phyloP scores from a whole-genome alignment of 176 grass and related monocot genomes.

The Panicum miliaceum region DNA sequence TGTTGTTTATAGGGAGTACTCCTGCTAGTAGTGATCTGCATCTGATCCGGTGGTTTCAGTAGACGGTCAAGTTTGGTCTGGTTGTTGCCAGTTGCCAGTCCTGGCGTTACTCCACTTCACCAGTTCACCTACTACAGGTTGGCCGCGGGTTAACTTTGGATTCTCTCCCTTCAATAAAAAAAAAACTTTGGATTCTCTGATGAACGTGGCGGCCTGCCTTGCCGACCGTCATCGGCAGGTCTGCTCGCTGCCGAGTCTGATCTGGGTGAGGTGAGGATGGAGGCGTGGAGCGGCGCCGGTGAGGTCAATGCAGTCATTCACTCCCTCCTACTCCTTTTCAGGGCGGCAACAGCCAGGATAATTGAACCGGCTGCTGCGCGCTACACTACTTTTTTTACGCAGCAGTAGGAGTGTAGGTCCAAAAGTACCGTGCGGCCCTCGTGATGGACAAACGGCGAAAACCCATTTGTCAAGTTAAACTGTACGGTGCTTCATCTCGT shows the following conservation, averaged over 20 bases:
- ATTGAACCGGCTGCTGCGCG: not conserved
- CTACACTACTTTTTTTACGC: no score
- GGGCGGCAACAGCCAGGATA: not conserved
- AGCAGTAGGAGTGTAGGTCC: not conserved
- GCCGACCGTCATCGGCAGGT: no score
- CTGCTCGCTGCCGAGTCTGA: not conserved
- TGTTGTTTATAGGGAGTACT: no score
- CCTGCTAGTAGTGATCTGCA: no score
- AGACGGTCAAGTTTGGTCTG: not conserved
- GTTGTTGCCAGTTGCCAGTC: not conserved
- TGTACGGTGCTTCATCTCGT: not conserved
- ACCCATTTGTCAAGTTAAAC: not conserved
- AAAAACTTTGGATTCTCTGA: constrained; percentile 8
- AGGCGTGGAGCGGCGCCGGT: not conserved
- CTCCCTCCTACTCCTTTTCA: not conserved
- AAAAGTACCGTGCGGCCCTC: not conserved
- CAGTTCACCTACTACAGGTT: not conserved
- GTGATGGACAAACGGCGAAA: not conserved
- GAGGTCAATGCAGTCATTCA: not conserved
- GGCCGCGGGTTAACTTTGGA: not conserved
- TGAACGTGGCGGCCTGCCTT: not conserved
- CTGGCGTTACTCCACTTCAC: constrained; percentile 1
- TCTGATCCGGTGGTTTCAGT: not conserved
- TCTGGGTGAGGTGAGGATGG: not conserved
- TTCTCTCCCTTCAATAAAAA: no score